Evolutionary conservation across 495 filamentous ascomycete species (phyloP), one percentile per base, ranked within the genome.

Genomic region (Aspergillus panamensis): DNA sequence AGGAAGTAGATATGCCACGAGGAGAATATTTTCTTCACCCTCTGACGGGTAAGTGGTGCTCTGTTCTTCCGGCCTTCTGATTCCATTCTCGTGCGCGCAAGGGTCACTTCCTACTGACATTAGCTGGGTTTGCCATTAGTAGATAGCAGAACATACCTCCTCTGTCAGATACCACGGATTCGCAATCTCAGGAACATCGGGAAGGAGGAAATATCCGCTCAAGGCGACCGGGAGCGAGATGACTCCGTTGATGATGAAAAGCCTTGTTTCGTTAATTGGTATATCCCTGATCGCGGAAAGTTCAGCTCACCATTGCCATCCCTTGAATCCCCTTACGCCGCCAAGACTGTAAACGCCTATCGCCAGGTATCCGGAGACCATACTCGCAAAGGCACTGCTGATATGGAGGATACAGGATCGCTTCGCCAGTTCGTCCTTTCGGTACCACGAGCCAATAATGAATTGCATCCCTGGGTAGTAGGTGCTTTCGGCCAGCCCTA

Each of bases 401-500:
- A 80, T 79, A 40, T 85, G 81, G 66, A 87, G 85, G 32, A 88
- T 84, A 53, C 82, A 84, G n/a, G 80, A 80, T 14, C 85, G 71
- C 58, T 84, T 74, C 51, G 82, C 75, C 55, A 86, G 55, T 67
- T 85, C 68, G 71, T 80, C 69, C 73, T 80, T 70, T 62, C 81
- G 65, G 69, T 85, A 80, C 76, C 76, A 78, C 6, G 71, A 74
- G 7, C 74, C 72, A 45, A 79, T 73, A 35, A 77, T 74, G 42
- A 76, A 76, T 50, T 78, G 70, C 69, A 77, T 76, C 10, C 75
- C 75, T 6, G 73, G 75, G 44, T 77, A 80, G 50, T 78, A 76
- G 0, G 71, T 74, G 29, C 69, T 73, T 60, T 80, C 77, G 5
- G 74, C 71, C 8, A 80, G 67, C 7, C 76, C 73, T 76, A 49